Base-by-base conservation (phyloP, 768 basidiomycete genomes). In the Phanerochaete sordida region DNA sequence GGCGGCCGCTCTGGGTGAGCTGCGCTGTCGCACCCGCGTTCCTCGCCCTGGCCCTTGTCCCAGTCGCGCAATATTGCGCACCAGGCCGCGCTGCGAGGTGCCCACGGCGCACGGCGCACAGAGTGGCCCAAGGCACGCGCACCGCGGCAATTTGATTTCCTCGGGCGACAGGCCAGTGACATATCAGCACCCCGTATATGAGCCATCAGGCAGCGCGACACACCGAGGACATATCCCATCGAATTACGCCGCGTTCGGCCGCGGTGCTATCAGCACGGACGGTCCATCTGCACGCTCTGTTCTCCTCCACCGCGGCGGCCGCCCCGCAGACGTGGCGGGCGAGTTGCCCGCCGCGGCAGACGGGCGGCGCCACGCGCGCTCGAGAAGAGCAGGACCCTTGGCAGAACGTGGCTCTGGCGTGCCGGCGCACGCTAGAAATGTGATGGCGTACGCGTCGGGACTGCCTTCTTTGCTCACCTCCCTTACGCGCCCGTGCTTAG, bases 261-360 rank as follows among this genome's bases (percentile, higher is more conserved):
- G 21, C 16, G 12, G 51, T 53, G 51, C 51, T 53, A 53, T 53
- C 51, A 53, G 19, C 51, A 30, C 51, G 51, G 51, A 53, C 51
- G 13, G 13, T 30, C 49, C 8, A 26, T 21, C 21, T 23, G n/a
- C 13, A 2, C 2, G 8, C n/a, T 26, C 26, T 23, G 4, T 7
- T 30, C 28, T 50, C 30, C 19, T 26, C 30, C 28, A 21, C 24
- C 30, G 24, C 26, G 28, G 16, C 13, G 11, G 49, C 26, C n/a
- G 28, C 49, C 28, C 19, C 1, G 30, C 27, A 21, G 16, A 31
- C 51, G 27, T 19, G 48, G 27, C 13, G 13, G 7, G 15, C 27
- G 15, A 49, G 7, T 13, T 19, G 15, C 48, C 16, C 48, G 12
- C 21, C 21, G 5, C 35, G 11, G 51, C 27, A n/a, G 31, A 21